Base-by-base conservation (phyloP, 306 rosid genomes). In the Dryas drummondii region DNA sequence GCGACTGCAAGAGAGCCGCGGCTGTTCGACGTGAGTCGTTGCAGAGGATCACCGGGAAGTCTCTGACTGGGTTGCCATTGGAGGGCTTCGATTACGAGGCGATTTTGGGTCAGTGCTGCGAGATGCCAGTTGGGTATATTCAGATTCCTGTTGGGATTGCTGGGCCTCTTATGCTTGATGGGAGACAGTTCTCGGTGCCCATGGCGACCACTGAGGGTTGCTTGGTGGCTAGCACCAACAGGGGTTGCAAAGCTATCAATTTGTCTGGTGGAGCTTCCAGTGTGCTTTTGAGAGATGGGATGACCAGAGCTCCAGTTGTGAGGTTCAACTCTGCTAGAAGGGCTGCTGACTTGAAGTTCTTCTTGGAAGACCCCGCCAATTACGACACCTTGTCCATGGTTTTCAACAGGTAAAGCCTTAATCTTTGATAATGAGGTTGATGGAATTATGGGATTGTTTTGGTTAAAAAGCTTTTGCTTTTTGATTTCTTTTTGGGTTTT, bases 161-260 rank as follows among this genome's bases (percentile, higher is more conserved):
- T 0, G 98, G 98, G 0, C 98, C 98, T 0, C 72, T 94, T 65
- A 73, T 87, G 60, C 84, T 94, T 0, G 93, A 94, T 52, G 97
- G 94, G 7, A 75, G 59, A 3, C 94, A 91, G 79, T 91, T 75
- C 66, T 84, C 96, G 0, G 86, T 94, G 1, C 97, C 98, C 0
- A 91, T 94, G 98, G 98, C 97, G 12, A 94, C 98, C 45, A 94
- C 98, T 0, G 97, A 94, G 56, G 98, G 98, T 0, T 83, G 90
- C 62, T 78, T 94, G 81, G 89, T 94, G 3, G 98, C 98, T 0
- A 91, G 98, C 69, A 78, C 98, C 2, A 94, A 94, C 80, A 80
- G 98, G 48, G 98, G 98, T 9, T 94, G 87, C 71, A 94, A 94
- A 69, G 97, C 98, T 44, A 94, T 94, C 46, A 78, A 82, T 40